Percentiles rank a stretch among this genome's conserved stretches.
phyloP scores from a whole-genome alignment of 139 green algal species.

The Chlamydomonas incerta region DNA sequence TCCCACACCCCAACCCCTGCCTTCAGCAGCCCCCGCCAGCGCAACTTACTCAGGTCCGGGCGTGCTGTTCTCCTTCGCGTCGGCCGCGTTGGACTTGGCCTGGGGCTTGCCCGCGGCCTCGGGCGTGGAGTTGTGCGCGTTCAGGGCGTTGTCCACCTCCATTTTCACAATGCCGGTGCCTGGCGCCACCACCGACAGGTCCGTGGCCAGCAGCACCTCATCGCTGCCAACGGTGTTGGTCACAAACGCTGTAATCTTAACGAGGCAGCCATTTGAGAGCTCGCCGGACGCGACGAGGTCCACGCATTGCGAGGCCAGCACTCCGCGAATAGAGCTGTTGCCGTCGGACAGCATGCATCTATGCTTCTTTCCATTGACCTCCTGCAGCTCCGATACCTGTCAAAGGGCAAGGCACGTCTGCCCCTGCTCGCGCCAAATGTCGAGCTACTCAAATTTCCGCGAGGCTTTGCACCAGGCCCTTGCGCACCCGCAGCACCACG shows the following conservation, averaged over 20 bases:
- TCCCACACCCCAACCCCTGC: neutral
- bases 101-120: neutral
- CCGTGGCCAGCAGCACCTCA: constrained; percentile 43
- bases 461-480: too few relatives aligned
- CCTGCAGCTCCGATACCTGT: constrained; percentile 46
- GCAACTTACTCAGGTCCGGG: constrained; percentile 24
- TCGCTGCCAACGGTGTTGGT: constrained; percentile 35
- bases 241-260: constrained; percentile 22
- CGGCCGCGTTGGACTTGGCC: neutral
- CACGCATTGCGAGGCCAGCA: constrained; percentile 59
- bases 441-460: too few relatives aligned
- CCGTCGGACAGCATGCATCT: constrained; percentile 62
- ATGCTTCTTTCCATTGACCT: constrained; percentile 48
- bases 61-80: constrained; percentile 38
- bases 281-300: constrained; percentile 23
- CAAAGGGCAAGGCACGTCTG: too few relatives aligned
- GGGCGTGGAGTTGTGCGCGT: neutral
- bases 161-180: constrained; percentile 36
- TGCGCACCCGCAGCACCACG: constrained; percentile 9
- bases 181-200: constrained; percentile 47
- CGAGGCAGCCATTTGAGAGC: constrained; percentile 16
- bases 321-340: constrained; percentile 44
- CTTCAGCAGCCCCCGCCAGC: too few relatives aligned
- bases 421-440: too few relatives aligned
- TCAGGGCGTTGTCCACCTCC: neutral